A percentile compares a stretch with the other conserved stretches of the same genome.
These are phyloP conservation scores for Pseudoturritis turrita DNA, from an alignment of 345 rosid species.

Conservation along the genomic window DNA sequence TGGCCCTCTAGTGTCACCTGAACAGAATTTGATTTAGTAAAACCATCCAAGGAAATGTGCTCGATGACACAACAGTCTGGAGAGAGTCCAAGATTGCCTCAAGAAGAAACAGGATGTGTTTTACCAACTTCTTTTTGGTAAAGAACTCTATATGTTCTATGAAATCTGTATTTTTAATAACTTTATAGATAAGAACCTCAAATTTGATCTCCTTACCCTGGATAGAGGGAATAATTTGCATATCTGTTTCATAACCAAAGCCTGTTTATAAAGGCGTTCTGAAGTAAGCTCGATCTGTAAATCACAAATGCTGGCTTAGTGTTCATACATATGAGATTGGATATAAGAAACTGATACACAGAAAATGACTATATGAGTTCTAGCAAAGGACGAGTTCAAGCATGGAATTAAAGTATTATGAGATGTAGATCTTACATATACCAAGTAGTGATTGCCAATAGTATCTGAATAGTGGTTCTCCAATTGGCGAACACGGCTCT, in stretches of 20 bases:
- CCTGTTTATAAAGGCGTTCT: constrained; percentile 85
- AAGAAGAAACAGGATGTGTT: neutral
- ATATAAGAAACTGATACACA: neutral
- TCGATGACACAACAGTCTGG: neutral
- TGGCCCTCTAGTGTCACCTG: constrained; percentile 66
- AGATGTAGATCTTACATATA: constrained; percentile 52
- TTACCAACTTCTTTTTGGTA: neutral
- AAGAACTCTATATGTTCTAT: neutral
- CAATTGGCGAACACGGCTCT: constrained; percentile 52
- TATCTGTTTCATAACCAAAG: constrained; percentile 78
- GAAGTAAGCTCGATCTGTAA: constrained; percentile 83
- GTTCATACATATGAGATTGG: neutral
- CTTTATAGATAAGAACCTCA: neutral
- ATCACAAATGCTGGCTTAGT: constrained; percentile 12
- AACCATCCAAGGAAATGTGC: neutral
- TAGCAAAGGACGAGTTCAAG: neutral
- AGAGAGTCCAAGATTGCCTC: constrained; percentile 9
- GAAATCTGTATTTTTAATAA: neutral
- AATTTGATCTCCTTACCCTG: constrained; percentile 44
- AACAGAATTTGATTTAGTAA: constrained; percentile 2
- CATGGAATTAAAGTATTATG: neutral
- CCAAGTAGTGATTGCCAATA: constrained; percentile 67
- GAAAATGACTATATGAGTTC: neutral
- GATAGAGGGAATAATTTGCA: constrained; percentile 82
- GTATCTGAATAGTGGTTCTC: constrained; percentile 70